A percentile compares a stretch with the other conserved stretches of the same genome.
These are phyloP conservation scores for Spathaspora passalidarum DNA, from an alignment of 805 yeast genomes.

Conservation along the genomic window DNA sequence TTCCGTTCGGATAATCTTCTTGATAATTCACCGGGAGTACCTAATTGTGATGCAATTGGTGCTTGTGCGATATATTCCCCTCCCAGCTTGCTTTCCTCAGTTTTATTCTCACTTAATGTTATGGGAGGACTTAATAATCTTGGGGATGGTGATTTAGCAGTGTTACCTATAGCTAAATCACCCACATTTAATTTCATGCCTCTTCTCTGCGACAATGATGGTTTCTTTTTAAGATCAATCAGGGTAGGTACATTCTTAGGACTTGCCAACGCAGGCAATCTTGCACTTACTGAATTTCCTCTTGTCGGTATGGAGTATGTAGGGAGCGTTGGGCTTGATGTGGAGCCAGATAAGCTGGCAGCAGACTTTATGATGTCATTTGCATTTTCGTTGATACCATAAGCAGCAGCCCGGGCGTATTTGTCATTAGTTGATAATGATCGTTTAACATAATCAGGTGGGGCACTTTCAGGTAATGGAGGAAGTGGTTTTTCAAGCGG, in stretches of 20 bases:
- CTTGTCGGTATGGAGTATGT: neutral
- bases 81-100: neutral
- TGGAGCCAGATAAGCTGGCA: neutral
- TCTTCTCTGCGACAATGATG: slow-evolving; percentile 52
- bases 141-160: slow-evolving; percentile 16
- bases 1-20: slow-evolving; percentile 38
- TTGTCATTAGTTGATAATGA: slow-evolving; percentile 5
- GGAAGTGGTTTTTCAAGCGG: slow-evolving; percentile 22
- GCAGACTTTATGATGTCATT: neutral
- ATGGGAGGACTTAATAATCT: slow-evolving; percentile 13
- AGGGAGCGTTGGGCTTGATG: neutral
- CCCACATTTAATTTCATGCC: slow-evolving; percentile 50
- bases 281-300: neutral
- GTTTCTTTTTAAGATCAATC: slow-evolving; percentile 27
- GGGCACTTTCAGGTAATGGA: slow-evolving; percentile 17
- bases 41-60: slow-evolving; percentile 6
- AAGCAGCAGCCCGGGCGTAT: neutral
- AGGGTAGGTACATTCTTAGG: slow-evolving; percentile 1
- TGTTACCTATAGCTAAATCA: slow-evolving; percentile 18
- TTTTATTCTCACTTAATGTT: slow-evolving; percentile 4
- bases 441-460: neutral
- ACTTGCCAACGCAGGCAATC: slow-evolving; percentile 10
- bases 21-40: slow-evolving; percentile 32
- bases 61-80: neutral
- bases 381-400: neutral